Evolutionary conservation across 106 monocot genomes (phyloP), one percentile per base, ranked within the genome.

Genomic region (Phalaenopsis equestris): DNA sequence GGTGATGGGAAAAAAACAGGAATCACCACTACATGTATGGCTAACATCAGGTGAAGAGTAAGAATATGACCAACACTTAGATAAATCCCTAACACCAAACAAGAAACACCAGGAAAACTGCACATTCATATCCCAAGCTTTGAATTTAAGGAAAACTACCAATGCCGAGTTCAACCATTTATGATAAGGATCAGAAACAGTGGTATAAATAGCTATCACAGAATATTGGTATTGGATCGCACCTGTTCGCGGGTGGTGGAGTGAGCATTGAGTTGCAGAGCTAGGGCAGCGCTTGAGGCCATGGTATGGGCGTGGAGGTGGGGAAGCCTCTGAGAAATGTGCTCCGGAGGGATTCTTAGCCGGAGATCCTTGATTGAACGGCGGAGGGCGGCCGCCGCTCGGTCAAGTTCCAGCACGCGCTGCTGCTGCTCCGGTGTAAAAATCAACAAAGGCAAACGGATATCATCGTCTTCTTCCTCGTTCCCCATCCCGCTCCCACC

Each of bases 201-300:
- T 70, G 70, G 36, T 74, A 74, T 45, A n/a, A 16, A 43, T 45
- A 4, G 19, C 45, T 36, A 19, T 74, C 17, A 74, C 10, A 4
- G 43, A 41, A 74, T 4, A 19, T 0, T 39, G 8, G 45, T n/a
- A 74, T 1, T 74, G 43, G 43, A 42, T 24, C 39, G 57, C 41
- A 93, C 93, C 89, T 93, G 89, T 52, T 93, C 87, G 3, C 86
- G 83, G 24, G 93, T 93, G 41, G 89, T 84, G 75, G 91, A 89
- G 82, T 96, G 96, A 24, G 96, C 88, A 79, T 96, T 90, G 41
- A 96, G 79, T 80, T 96, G 93, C 30, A 93, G 84, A 3, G 91
- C 87, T n/a, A 96, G 93, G 45, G 90, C 93, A 19, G 88, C 88
- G 80, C 82, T 92, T 65, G 93, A 96, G 39, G 96, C 96, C 81